These are phyloP conservation scores for Colletotrichum sp. DNA, from an alignment of 2,329 filamentous ascomycete genomes.

Conservation along the genomic window DNA sequence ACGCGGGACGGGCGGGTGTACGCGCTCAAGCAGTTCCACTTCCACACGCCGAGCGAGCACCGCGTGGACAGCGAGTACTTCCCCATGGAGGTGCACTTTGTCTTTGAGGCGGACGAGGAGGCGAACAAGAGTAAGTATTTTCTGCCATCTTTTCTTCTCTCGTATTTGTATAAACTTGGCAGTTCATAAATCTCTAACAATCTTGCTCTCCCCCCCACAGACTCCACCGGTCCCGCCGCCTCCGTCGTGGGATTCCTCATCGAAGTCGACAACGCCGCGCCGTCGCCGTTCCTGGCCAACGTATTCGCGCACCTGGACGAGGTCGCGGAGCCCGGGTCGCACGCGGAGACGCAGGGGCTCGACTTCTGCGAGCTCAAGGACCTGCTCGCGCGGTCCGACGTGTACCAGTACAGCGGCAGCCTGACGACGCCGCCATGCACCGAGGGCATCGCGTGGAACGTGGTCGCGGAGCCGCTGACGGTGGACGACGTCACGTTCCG, in stretches of 20 bases:
- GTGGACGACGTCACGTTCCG: slow-evolving; percentile 55
- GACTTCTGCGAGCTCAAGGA: slow-evolving; percentile 45
- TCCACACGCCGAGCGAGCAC: slow-evolving; percentile 67
- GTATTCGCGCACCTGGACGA: slow-evolving; percentile 42
- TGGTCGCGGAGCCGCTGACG: slow-evolving; percentile 51
- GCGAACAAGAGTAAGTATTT: background rate
- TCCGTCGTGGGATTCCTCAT: slow-evolving; percentile 44
- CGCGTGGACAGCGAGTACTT: slow-evolving; percentile 48
- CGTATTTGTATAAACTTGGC: background rate
- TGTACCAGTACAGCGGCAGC: slow-evolving; percentile 61
- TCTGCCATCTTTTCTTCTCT: background rate
- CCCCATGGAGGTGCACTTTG: slow-evolving; percentile 47
- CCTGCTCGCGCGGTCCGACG: slow-evolving; percentile 38
- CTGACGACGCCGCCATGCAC: slow-evolving; percentile 68
- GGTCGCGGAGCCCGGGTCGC: slow-evolving; percentile 43
- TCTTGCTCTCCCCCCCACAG: background rate
- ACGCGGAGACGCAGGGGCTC: slow-evolving; percentile 39
- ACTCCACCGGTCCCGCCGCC: slow-evolving; percentile 30
- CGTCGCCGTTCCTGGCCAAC: slow-evolving; percentile 35
- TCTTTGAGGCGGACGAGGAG: slow-evolving; percentile 38
- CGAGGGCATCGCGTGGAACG: slow-evolving; percentile 59
- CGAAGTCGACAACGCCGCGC: slow-evolving; percentile 29
- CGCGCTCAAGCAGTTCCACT: slow-evolving; percentile 60
- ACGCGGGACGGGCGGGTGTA: slow-evolving; percentile 43
- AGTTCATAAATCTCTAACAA: background rate